Conservation (phyloP, 2,329 filamentous ascomycete species). For the Colletotrichum echinochloae region DNA sequence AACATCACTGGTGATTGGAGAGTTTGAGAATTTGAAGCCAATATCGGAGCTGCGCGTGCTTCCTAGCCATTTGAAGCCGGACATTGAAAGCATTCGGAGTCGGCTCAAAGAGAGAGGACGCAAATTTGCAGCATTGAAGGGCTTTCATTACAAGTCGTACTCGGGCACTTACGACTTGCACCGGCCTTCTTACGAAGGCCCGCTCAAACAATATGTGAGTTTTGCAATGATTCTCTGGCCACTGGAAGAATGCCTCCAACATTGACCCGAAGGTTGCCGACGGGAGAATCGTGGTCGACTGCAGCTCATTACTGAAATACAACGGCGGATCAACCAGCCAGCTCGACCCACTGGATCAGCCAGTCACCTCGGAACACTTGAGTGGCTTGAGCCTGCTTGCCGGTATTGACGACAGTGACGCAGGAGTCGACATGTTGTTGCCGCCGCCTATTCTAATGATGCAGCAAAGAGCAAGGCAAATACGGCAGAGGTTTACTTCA, state of each 20-base stretch:
- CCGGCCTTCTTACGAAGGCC: background rate
- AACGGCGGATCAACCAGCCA: background rate
- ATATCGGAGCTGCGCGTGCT: background rate
- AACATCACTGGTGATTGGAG: background rate
- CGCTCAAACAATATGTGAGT: background rate
- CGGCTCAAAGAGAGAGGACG: background rate
- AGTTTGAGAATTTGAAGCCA: background rate
- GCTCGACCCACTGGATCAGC: background rate
- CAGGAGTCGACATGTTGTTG: background rate
- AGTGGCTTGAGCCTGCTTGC: background rate
- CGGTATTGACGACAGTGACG: background rate
- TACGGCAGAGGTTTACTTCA: background rate
- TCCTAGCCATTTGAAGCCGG: background rate
- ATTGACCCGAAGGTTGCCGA: background rate
- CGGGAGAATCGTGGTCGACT: background rate
- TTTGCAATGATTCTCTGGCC: background rate
- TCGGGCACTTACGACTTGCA: background rate
- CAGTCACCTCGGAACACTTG: background rate
- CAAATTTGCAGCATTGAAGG: background rate
- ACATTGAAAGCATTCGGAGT: too few relatives aligned
- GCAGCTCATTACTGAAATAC: background rate
- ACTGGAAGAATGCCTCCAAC: background rate
- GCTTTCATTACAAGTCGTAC: conserved; percentile 9
- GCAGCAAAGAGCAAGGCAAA: background rate
- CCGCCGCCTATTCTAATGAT: background rate